These are phyloP conservation scores for Tirmania nivea DNA, from an alignment of 495 filamentous ascomycete species.

Conservation along the genomic window DNA sequence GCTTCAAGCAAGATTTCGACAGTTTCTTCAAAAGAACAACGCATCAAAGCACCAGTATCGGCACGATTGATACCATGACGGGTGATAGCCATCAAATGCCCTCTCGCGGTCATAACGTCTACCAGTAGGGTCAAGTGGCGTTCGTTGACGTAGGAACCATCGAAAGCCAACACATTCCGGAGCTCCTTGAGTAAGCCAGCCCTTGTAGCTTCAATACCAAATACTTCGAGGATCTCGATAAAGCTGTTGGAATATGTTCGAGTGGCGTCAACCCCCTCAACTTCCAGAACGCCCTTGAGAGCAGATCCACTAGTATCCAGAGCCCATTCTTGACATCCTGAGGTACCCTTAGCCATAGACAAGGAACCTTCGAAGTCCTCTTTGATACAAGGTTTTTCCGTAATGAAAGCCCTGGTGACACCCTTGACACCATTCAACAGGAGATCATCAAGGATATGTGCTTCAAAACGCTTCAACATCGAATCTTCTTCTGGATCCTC, in stretches of 20 bases:
- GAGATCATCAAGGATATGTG: conserved; percentile 72
- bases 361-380: conserved; percentile 44
- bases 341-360: conserved; percentile 42
- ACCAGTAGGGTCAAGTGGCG: conserved; percentile 90
- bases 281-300: conserved; percentile 56
- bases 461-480: conserved; percentile 71
- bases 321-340: conserved; percentile 70
- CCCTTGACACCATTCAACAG: conserved; percentile 76
- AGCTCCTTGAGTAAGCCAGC: conserved; percentile 68
- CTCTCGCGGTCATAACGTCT: conserved; percentile 93
- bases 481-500: conserved; percentile 70
- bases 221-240: conserved; percentile 74
- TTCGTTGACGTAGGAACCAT: conserved; percentile 98
- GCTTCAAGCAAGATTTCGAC: conserved; percentile 95
- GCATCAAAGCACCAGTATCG: conserved; percentile 95
- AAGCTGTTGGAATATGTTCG: conserved; percentile 90
- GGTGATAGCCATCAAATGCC: conserved; percentile 82
- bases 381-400: conserved; percentile 45
- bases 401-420: conserved; percentile 80
- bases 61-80: conserved; percentile 96
- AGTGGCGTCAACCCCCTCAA: conserved; percentile 74
- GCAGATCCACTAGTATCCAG: conserved; percentile 82
- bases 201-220: conserved; percentile 89
- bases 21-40: conserved; percentile 98
- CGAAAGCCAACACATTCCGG: conserved; percentile 78